Base-by-base conservation (phyloP, 805 yeast genomes). In the Metschnikowia santaceciliae region DNA sequence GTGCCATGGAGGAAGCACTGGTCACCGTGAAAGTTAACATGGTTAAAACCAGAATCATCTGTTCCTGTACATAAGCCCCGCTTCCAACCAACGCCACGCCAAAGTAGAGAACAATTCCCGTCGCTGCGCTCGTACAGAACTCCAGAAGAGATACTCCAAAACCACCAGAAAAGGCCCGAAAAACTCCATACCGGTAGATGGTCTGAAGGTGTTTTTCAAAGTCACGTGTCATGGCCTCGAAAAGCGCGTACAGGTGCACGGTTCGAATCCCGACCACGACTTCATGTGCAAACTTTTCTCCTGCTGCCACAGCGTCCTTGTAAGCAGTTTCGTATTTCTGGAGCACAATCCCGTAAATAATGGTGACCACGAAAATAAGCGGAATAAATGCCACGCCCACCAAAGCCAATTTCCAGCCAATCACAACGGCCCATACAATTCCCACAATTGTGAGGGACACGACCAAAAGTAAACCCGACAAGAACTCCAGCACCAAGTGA, bases 341-440 rank as follows among this genome's bases (percentile, higher is more conserved):
- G 32, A 85, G 66, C 3, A 81, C 46, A 0, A 62, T 53, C 6
- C 88, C 81, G 64, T 82, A 88, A 0, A 72, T 42, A 0, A 71
- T 66, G 2, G 91, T 78, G 1, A 82, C 60, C 0, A 79, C 23
- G 0, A 80, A 59, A 46, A 88, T 81, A 11, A 83, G 55, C 0
- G 96, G 95, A 13, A 87, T 76, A 64, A 90, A 74, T 0, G 96
- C 77, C 10, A 91, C 59, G 1, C 96, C 95, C 1, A 89, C 94
- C 8, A 92, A 68, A 1, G 97, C 80, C 39, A 94, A 69, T 60
- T 85, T 87, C 98, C 98, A 94, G 0, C 97, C 96, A 10, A 76
- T 64, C 0, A 75, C 76, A 1, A 90, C 54, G 0, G 97, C 83
- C 97, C 97, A 94, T 6, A 81, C 70, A 4, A 84, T 54, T 3